phyloP scores from a whole-genome alignment of 2,329 filamentous ascomycete genomes.

The Diaporthe caulivora region DNA sequence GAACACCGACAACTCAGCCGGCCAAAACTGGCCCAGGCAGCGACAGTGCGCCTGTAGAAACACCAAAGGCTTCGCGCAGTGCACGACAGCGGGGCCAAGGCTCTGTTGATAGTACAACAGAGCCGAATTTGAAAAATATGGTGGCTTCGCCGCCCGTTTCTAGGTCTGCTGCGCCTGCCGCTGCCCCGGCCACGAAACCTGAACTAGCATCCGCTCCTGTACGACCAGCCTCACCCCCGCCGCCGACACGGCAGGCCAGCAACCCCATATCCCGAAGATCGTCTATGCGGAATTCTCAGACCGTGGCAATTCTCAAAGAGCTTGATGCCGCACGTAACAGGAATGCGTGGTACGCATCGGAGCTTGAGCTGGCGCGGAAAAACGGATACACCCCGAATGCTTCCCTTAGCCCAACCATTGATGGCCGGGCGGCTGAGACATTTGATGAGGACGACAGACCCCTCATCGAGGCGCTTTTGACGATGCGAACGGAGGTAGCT shows the following conservation, averaged over 20 bases:
- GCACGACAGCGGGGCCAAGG: slow-evolving; percentile 70
- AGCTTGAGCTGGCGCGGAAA: slow-evolving; percentile 91
- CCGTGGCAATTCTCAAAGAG: slow-evolving; percentile 85
- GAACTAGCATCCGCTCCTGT: slow-evolving; percentile 26
- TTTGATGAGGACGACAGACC: slow-evolving; percentile 94
- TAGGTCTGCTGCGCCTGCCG: slow-evolving; percentile 20
- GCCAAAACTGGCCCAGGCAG: slow-evolving; percentile 48
- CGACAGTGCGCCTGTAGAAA: slow-evolving; percentile 46
- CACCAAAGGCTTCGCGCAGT: slow-evolving; percentile 57
- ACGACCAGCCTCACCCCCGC: slow-evolving; percentile 69
- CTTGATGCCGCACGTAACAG: slow-evolving; percentile 85
- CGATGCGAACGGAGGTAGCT: slow-evolving; percentile 89
- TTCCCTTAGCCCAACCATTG: slow-evolving; percentile 78
- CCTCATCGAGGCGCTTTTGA: slow-evolving; percentile 89
- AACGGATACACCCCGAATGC: slow-evolving; percentile 84
- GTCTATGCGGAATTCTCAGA: slow-evolving; percentile 72
- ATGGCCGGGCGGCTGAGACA: slow-evolving; percentile 80
- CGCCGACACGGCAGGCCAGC: slow-evolving; percentile 67
- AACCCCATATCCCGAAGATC: slow-evolving; percentile 71
- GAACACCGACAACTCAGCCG: slow-evolving; percentile 70
- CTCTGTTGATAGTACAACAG: slow-evolving; percentile 77
- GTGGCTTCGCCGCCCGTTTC: slow-evolving; percentile 36
- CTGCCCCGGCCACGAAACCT: slow-evolving; percentile 49
- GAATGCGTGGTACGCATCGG: slow-evolving; percentile 97
- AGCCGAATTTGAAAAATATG: slow-evolving; percentile 62